These are phyloP conservation scores for Ettlia oleoabundans DNA, from an alignment of 139 green algal species.

Conservation along the genomic window DNA sequence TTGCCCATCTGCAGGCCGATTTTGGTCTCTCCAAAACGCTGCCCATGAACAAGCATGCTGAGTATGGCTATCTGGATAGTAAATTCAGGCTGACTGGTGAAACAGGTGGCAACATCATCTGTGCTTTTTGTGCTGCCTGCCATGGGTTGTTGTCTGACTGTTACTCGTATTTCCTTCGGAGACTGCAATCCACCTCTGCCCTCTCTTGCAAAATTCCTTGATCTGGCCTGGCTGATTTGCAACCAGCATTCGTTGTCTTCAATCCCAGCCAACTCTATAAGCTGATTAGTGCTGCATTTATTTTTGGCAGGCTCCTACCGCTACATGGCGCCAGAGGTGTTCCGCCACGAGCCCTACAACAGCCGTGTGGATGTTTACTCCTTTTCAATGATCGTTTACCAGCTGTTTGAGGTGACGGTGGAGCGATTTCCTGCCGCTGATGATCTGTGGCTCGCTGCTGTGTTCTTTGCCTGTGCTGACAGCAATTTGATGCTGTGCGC, in stretches of 20 bases:
- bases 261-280: not conserved
- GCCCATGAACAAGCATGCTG: constrained; percentile 65
- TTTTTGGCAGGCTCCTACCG: constrained; percentile 52
- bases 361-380: constrained; percentile 70
- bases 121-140: no score
- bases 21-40: constrained; percentile 92
- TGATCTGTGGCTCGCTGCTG: no score
- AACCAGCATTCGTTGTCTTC: not conserved
- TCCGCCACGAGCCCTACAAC: constrained; percentile 78
- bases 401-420: constrained; percentile 63
- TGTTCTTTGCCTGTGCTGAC: no score
- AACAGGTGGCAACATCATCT: constrained; percentile 66
- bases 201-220: not conserved
- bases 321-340: constrained; percentile 74
- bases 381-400: constrained; percentile 68
- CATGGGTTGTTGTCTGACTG: no score
- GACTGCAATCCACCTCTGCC: no score
- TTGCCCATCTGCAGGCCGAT: constrained; percentile 59
- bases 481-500: no score
- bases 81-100: constrained; percentile 88
- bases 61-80: constrained; percentile 64
- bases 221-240: not conserved
- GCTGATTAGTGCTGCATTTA: no score
- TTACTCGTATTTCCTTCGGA: no score
- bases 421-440: no score